Conservation (phyloP, 2,329 filamentous ascomycete genomes). For the Dothistroma septosporum region DNA sequence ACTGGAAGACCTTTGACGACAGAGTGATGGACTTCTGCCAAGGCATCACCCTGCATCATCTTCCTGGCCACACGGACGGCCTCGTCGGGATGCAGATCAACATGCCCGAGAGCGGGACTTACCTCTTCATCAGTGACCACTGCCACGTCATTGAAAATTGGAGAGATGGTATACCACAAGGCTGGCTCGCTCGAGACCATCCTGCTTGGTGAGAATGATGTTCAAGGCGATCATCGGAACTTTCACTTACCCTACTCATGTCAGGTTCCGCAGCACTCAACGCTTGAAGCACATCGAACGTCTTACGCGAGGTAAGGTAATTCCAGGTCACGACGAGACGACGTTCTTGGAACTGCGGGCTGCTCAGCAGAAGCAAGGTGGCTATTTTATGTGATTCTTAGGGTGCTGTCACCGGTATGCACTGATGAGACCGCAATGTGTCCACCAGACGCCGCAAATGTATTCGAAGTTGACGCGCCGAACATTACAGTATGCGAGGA, state of each 20-base stretch:
- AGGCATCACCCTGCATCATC: slow-evolving; percentile 34
- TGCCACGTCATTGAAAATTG: slow-evolving; percentile 39
- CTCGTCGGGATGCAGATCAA: slow-evolving; percentile 38
- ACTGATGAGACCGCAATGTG: background rate
- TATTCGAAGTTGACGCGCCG: too few species aligned
- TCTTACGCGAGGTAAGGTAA: slow-evolving; percentile 31
- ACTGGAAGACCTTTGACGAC: slow-evolving; percentile 38
- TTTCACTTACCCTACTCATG: background rate
- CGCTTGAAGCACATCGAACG: slow-evolving; percentile 33
- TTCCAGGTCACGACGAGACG: slow-evolving; percentile 36
- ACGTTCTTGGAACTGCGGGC: slow-evolving; percentile 26
- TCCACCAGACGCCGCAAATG: too few species aligned
- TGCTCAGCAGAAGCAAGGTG: slow-evolving; percentile 18
- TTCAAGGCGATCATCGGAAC: background rate
- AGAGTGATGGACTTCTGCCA: slow-evolving; percentile 35
- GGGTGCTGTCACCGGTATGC: background rate
- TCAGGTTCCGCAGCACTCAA: slow-evolving; percentile 33
- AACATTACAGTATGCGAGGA: too few species aligned
- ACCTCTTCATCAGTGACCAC: slow-evolving; percentile 35
- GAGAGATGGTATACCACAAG: slow-evolving; percentile 36
- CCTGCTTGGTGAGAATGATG: slow-evolving; percentile 27
- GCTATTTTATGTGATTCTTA: slow-evolving; percentile 18
- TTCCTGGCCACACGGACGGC: slow-evolving; percentile 37
- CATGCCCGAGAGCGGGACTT: slow-evolving; percentile 33
- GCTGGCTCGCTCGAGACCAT: slow-evolving; percentile 37